These are phyloP conservation scores for Mucuna pruriens DNA, from an alignment of 306 rosid species.

Conservation along the genomic window DNA sequence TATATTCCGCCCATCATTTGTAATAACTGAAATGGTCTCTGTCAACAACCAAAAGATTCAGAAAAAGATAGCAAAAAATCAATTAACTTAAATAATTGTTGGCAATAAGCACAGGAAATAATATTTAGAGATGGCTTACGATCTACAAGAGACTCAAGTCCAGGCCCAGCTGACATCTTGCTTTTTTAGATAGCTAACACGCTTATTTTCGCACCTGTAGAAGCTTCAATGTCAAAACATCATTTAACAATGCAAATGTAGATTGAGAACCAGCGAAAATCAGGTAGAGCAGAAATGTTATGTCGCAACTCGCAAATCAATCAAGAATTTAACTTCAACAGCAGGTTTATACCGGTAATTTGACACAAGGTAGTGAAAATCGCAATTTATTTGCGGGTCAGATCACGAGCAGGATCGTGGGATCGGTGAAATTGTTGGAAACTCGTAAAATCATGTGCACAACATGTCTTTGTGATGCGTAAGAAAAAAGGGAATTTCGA, in stretches of 20 bases:
- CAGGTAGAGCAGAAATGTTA: background rate
- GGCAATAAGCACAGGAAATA: background rate
- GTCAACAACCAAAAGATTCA: conserved; percentile 35
- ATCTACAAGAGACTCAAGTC: conserved; percentile 63
- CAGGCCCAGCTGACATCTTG: conserved; percentile 56
- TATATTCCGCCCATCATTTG: conserved; percentile 91
- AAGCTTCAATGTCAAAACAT: background rate
- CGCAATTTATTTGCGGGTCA: no score
- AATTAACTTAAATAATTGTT: background rate
- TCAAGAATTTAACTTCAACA: background rate
- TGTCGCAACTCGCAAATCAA: background rate
- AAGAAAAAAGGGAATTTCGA: no score
- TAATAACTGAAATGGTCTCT: conserved; percentile 90
- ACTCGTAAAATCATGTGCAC: no score
- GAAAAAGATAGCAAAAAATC: background rate
- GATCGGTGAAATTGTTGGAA: no score
- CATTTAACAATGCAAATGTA: background rate
- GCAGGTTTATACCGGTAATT: background rate
- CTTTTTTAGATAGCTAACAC: background rate
- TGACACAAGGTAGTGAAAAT: no score
- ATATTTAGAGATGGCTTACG: conserved; percentile 40
- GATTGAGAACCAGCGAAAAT: background rate
- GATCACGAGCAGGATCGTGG: no score
- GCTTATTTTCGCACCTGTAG: background rate
- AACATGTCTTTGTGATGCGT: no score